Percentiles rank a stretch among this genome's conserved stretches.
Conservation (phyloP, 2,329 filamentous ascomycete species). For the Penicillium sp. region DNA sequence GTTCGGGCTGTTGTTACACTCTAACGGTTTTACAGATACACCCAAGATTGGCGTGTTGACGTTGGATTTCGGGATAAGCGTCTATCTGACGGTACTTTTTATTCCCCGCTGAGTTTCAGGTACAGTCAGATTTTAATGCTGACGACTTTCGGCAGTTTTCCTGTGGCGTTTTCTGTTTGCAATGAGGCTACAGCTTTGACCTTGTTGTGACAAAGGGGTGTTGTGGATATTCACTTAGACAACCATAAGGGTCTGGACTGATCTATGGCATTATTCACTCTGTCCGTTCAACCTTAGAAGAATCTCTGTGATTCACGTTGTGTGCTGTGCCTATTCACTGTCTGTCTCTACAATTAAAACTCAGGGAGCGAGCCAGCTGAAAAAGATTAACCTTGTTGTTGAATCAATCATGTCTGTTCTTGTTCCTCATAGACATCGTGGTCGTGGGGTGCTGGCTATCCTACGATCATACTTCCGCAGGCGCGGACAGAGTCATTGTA, state of each 20-base stretch:
- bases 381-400: too few relatives aligned
- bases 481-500: background rate
- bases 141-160: background rate
- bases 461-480: background rate
- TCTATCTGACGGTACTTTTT: background rate
- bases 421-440: background rate
- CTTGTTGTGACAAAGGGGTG: background rate
- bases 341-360: background rate
- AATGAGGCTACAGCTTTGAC: background rate
- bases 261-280: background rate
- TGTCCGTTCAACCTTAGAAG: background rate
- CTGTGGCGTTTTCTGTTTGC: background rate
- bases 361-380: background rate
- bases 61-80: background rate
- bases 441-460: background rate
- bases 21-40: background rate
- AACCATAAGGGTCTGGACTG: background rate
- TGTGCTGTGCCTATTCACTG: background rate
- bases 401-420: slow-evolving; percentile 7
- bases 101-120: background rate
- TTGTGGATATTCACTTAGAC: background rate
- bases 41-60: background rate
- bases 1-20: background rate
- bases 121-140: background rate
- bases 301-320: background rate